Evolutionary conservation across 768 basidiomycete species (phyloP).

Genomic region (Leccinum arenicola): DNA sequence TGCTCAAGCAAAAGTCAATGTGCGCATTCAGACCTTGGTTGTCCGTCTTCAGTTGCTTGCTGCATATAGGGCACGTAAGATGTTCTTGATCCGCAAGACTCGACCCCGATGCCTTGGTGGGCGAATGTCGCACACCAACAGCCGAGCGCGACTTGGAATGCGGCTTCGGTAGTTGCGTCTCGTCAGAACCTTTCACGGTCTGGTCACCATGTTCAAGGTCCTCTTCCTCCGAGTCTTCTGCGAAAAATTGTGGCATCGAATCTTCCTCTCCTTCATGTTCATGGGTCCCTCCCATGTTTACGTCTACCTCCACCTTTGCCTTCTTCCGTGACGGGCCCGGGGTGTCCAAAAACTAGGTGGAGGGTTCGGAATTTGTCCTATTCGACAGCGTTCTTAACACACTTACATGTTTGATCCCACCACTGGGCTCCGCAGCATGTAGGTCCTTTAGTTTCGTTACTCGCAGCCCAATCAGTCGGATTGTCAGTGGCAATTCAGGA

Average conservation of each 20-base stretch:
- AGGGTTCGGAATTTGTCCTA: not conserved
- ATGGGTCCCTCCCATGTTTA: constrained; percentile 4
- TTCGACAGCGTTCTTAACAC: not conserved
- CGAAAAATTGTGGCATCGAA: constrained; percentile 53
- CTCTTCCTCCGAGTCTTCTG: constrained; percentile 36
- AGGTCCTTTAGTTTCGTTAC: constrained; percentile 89
- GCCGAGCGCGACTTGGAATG: constrained; percentile 17
- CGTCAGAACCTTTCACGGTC: constrained; percentile 7
- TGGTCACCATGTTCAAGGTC: constrained; percentile 7
- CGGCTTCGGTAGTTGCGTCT: not conserved
- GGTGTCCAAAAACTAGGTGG: constrained; percentile 56
- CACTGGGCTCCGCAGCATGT: constrained; percentile 39
- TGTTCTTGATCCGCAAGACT: constrained; percentile 7
- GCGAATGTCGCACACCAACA: not conserved
- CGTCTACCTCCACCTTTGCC: constrained; percentile 29
- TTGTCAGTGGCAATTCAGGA: constrained; percentile 72
- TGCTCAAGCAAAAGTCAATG: constrained; percentile 85
- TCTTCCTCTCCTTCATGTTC: constrained; percentile 30
- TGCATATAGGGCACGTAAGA: constrained; percentile 74
- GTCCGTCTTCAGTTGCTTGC: constrained; percentile 56
- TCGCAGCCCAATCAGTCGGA: constrained; percentile 86
- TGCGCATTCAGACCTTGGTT: constrained; percentile 84
- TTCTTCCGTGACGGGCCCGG: constrained; percentile 39
- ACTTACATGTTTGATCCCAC: constrained; percentile 73
- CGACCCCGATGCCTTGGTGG: constrained; percentile 14